phyloP scores from a whole-genome alignment of 1,139 yeast genomes.

The Wickerhamomyces sp. region DNA sequence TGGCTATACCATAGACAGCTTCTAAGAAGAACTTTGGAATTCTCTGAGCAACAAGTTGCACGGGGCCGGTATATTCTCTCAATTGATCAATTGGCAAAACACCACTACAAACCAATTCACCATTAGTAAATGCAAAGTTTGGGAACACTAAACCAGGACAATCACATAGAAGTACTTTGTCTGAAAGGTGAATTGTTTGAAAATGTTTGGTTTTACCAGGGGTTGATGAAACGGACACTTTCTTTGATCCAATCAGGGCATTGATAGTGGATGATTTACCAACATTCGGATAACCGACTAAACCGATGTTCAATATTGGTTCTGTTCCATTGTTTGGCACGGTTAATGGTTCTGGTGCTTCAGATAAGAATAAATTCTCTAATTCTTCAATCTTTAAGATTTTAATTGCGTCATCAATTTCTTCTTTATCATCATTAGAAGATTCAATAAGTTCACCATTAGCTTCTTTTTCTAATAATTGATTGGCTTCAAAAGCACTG shows the following conservation, averaged over 20 bases:
- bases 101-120: constrained; percentile 96
- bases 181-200: constrained; percentile 88
- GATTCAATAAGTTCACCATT: constrained; percentile 30
- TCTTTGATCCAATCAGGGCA: constrained; percentile 92
- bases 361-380: constrained; percentile 72
- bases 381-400: constrained; percentile 82
- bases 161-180: constrained; percentile 84
- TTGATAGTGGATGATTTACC: constrained; percentile 97
- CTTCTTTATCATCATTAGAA: constrained; percentile 28
- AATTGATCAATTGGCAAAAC: constrained; percentile 96
- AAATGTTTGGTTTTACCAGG: constrained; percentile 99
- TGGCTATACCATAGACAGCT: constrained; percentile 90
- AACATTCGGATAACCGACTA: constrained; percentile 93
- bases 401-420: constrained; percentile 45
- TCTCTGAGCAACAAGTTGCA: constrained; percentile 78
- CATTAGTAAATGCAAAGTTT: constrained; percentile 93
- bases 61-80: constrained; percentile 91
- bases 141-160: constrained; percentile 99
- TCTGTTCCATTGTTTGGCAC: constrained; percentile 57
- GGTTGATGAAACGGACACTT: constrained; percentile 94
- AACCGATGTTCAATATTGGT: constrained; percentile 75
- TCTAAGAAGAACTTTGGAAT: constrained; percentile 87
- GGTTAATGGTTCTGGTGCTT: constrained; percentile 66
- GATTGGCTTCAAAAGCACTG: constrained; percentile 85
- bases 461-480: constrained; percentile 55